Evolutionary conservation across 2,329 filamentous ascomycete species (phyloP), one percentile per base, ranked within the genome.

Genomic region (Xylaria polymorpha): DNA sequence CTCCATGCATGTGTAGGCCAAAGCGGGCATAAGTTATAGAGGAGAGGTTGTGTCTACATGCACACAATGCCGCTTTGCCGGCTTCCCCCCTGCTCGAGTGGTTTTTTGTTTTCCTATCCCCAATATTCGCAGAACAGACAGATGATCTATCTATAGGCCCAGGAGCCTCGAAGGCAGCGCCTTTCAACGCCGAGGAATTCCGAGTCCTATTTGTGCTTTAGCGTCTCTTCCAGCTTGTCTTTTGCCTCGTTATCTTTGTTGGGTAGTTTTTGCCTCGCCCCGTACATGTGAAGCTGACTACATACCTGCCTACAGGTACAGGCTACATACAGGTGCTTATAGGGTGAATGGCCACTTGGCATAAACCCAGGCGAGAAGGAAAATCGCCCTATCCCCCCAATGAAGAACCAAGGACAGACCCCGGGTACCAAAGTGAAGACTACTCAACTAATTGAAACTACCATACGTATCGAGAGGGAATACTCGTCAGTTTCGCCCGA

Each of bases 51-150:
- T 32, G 29, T 22, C 29, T 9, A 15, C 6, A 20, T 18, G 44
- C 25, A 10, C 15, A 43, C 35, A 10, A 32, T 59, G 62, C 53
- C 43, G 43, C 22, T 32, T 64, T 51, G 32, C 43, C 44, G 35
- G 44, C 10, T 25, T 20, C 46, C 22, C 15, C 5, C 25, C 35
- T 37, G 1, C 35, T 9, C 35, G 35, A 37, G 35, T 37, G 7
- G 10, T 8, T 37, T 8, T 37, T 37, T 37, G 7, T 37, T 8
- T 44, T 43, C 14, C 41, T 18, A 43, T 43, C 41, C 5, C 10
- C 7, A 37, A 37, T 12, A 48, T 14, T 22, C 12, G 7, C 22
- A 25, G 20, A 48, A 22, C 20, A 22, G 44, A 7, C 22, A n/a
- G n/a, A n/a, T n/a, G n/a, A 29, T 29, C 25, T 29, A 48, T 25